Conservation (phyloP, 2,329 filamentous ascomycete genomes). For the Diaporthe vaccinii region DNA sequence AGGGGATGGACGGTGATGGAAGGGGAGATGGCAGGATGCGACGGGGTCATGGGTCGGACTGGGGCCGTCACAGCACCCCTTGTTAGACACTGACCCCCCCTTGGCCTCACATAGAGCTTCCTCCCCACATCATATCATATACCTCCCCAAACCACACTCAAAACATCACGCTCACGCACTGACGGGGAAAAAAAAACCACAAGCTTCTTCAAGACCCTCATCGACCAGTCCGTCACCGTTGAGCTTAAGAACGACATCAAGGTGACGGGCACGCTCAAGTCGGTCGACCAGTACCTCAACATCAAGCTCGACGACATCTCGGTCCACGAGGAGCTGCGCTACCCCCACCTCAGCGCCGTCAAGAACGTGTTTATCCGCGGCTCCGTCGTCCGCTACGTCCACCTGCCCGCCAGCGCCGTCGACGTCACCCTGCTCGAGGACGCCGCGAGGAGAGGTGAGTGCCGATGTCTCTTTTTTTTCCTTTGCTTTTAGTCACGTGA, state of each 20-base stretch:
- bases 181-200: neutral
- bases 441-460: slow-evolving; percentile 85
- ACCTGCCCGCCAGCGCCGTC: slow-evolving; percentile 84
- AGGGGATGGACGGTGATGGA: neutral
- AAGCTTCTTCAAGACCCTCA: slow-evolving; percentile 99
- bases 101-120: neutral
- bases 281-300: slow-evolving; percentile 98
- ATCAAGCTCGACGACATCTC: slow-evolving; percentile 98
- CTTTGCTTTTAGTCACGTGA: neutral
- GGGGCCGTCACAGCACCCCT: too few relatives aligned
- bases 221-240: slow-evolving; percentile 96
- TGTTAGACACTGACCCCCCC: too few relatives aligned
- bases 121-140: neutral
- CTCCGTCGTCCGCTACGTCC: slow-evolving; percentile 92
- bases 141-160: neutral
- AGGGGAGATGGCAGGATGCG: neutral
- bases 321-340: slow-evolving; percentile 93
- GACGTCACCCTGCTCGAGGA: slow-evolving; percentile 91
- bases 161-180: neutral
- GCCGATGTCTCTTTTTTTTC: neutral
- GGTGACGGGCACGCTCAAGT: slow-evolving; percentile 95
- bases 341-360: slow-evolving; percentile 90
- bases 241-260: slow-evolving; percentile 99
- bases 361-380: slow-evolving; percentile 97
- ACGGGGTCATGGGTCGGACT: neutral